Percentiles rank a stretch among this genome's conserved stretches.
Evolutionary conservation across 2,329 filamentous ascomycete genomes (phyloP).

Genomic region (Fusarium hostae): DNA sequence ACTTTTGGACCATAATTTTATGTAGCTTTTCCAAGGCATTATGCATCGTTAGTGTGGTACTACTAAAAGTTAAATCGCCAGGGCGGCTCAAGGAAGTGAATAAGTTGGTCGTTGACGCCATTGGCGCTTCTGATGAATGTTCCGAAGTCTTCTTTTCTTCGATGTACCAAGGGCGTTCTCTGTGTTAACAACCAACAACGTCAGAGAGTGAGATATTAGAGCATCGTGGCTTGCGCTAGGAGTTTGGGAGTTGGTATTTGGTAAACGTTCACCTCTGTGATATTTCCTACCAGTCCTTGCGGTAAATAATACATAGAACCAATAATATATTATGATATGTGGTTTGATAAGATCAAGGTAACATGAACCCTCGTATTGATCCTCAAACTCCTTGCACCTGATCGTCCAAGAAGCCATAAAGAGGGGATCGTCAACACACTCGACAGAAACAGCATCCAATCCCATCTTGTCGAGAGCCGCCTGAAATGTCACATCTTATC

Average conservation of each 20-base stretch:
- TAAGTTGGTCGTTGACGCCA: slow-evolving; percentile 27
- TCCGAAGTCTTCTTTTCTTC: slow-evolving; percentile 16
- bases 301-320: neutral
- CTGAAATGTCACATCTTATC: slow-evolving; percentile 34
- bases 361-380: slow-evolving; percentile 12
- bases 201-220: slow-evolving; percentile 13
- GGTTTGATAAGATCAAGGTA: slow-evolving; percentile 6
- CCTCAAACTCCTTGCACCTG: slow-evolving; percentile 9
- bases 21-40: slow-evolving; percentile 32
- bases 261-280: neutral
- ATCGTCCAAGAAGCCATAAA: neutral
- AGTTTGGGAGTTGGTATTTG: neutral
- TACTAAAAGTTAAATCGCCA: slow-evolving; percentile 12
- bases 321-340: neutral
- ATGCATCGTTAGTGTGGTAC: slow-evolving; percentile 9
- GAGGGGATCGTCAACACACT: slow-evolving; percentile 27
- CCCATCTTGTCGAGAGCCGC: slow-evolving; percentile 24
- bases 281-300: neutral
- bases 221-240: slow-evolving; percentile 18
- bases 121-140: slow-evolving; percentile 26
- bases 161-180: neutral
- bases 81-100: slow-evolving; percentile 1
- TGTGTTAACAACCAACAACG: slow-evolving; percentile 2
- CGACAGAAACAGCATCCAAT: slow-evolving; percentile 19
- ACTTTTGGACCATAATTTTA: too few relatives aligned